Percentiles rank a stretch among this genome's conserved stretches.
phyloP scores from a whole-genome alignment of 192 early-diverging fungal genomes.

The Phlyctochytrium bullatum region DNA sequence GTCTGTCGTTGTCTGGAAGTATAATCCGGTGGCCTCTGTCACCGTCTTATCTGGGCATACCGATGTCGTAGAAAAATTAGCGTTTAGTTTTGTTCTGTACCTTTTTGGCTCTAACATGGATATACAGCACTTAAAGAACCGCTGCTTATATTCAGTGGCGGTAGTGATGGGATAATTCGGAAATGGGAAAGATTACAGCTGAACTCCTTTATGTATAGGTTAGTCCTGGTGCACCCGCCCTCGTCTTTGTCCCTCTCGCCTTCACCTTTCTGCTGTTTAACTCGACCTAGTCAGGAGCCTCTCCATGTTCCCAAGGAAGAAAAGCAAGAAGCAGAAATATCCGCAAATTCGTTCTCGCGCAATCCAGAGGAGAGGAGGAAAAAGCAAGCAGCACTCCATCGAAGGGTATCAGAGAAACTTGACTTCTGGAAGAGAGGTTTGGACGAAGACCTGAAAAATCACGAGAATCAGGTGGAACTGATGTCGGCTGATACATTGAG shows the following conservation, averaged over 20 bases:
- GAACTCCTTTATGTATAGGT: conserved; percentile 66
- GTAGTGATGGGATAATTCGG: conserved; percentile 50
- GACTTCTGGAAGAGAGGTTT: conserved; percentile 37
- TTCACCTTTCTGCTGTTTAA: background rate
- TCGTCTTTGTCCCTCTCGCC: background rate
- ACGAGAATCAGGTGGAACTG: conserved; percentile 37
- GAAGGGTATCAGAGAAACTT: conserved; percentile 35
- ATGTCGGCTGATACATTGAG: conserved; percentile 29
- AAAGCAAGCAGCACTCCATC: conserved; percentile 41
- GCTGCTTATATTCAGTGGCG: conserved; percentile 58
- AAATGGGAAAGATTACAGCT: conserved; percentile 63
- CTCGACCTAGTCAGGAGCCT: conserved; percentile 39
- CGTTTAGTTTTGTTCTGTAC: conserved; percentile 40
- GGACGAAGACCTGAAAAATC: conserved; percentile 28
- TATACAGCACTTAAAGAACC: conserved; percentile 53
- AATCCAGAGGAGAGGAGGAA: conserved; percentile 43
- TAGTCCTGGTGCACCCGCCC: background rate
- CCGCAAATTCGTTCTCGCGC: conserved; percentile 27
- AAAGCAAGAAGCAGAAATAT: conserved; percentile 21
- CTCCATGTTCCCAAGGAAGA: conserved; percentile 51
- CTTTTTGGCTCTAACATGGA: conserved; percentile 9
- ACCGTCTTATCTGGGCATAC: conserved; percentile 51
- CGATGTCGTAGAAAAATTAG: conserved; percentile 55
- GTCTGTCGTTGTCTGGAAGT: conserved; percentile 52
- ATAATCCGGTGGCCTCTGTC: conserved; percentile 47